A percentile compares a stretch with the other conserved stretches of the same genome.
These are phyloP conservation scores for Chalaropsis thielavioides DNA, from an alignment of 2,329 filamentous ascomycete genomes.

Conservation along the genomic window DNA sequence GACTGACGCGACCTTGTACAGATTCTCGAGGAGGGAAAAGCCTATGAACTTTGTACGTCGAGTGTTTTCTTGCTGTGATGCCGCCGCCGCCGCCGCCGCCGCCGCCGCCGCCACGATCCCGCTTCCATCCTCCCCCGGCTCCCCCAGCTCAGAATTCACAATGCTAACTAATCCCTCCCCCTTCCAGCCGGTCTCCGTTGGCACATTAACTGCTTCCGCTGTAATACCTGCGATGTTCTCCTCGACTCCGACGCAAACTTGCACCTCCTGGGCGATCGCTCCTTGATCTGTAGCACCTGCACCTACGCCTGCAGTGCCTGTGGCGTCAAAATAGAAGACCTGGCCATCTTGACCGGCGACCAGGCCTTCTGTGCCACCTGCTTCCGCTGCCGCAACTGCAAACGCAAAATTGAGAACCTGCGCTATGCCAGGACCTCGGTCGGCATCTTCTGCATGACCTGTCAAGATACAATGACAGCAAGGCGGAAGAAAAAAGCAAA, in stretches of 20 bases:
- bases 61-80: not conserved
- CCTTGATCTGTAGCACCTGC: slow-evolving; percentile 97
- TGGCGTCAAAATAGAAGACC: slow-evolving; percentile 92
- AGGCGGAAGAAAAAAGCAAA: slow-evolving; percentile 76
- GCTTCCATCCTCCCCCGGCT: too few relatives aligned
- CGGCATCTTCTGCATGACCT: slow-evolving; percentile 98
- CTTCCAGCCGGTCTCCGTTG: slow-evolving; percentile 75
- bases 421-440: slow-evolving; percentile 95
- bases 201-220: slow-evolving; percentile 98
- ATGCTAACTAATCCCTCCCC: not conserved
- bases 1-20: slow-evolving; percentile 27
- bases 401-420: slow-evolving; percentile 95
- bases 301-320: slow-evolving; percentile 98
- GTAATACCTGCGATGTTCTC: slow-evolving; percentile 85
- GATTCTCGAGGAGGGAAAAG: slow-evolving; percentile 97
- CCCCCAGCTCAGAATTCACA: not conserved
- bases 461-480: slow-evolving; percentile 93
- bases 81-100: not conserved
- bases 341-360: slow-evolving; percentile 92
- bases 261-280: slow-evolving; percentile 89
- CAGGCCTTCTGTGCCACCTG: slow-evolving; percentile 96
- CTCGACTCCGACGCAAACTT: slow-evolving; percentile 98
- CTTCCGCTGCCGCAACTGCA: slow-evolving; percentile 95
- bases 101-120: not conserved
- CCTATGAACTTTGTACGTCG: slow-evolving; percentile 86